Evolutionary conservation across 2,329 filamentous ascomycete genomes (phyloP).

Genomic region (Exophiala dermatitidis): DNA sequence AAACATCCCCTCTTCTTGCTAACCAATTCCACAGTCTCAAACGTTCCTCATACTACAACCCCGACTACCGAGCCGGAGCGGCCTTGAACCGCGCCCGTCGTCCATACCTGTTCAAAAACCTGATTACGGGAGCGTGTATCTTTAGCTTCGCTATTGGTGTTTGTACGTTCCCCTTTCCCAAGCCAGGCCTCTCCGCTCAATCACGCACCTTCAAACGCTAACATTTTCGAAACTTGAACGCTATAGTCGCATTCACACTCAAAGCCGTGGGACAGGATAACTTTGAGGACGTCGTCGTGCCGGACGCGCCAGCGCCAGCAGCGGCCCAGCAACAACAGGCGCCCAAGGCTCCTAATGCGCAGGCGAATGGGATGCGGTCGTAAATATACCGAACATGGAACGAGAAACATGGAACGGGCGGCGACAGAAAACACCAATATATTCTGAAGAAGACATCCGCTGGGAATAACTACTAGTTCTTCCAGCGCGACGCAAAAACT

Average conservation of each 20-base stretch:
- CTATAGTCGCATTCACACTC: conserved; percentile 64
- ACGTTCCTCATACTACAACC: conserved; percentile 83
- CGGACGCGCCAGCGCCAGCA: conserved; percentile 52
- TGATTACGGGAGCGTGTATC: conserved; percentile 69
- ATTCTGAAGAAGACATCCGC: no score
- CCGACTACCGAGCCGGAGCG: conserved; percentile 73
- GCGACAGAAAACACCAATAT: no score
- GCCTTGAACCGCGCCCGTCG: conserved; percentile 85
- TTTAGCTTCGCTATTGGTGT: conserved; percentile 70
- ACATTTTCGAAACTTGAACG: not conserved
- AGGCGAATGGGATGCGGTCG: conserved; percentile 9
- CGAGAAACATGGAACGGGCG: not conserved
- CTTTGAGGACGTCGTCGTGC: conserved; percentile 90
- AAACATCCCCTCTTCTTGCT: not conserved
- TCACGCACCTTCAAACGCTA: no score
- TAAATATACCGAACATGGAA: conserved; percentile 27
- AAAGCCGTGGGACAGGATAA: conserved; percentile 88
- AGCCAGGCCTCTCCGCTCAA: no score
- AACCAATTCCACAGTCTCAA: conserved; percentile 34
- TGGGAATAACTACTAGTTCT: no score
- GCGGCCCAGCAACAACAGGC: conserved; percentile 3
- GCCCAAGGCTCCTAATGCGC: conserved; percentile 20
- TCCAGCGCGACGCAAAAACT: no score
- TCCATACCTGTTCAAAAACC: conserved; percentile 87
- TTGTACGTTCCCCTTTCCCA: conserved; percentile 59